Evolutionary conservation across 2,329 filamentous ascomycete genomes (phyloP).

Genomic region (Neodidymelliopsis sp.): DNA sequence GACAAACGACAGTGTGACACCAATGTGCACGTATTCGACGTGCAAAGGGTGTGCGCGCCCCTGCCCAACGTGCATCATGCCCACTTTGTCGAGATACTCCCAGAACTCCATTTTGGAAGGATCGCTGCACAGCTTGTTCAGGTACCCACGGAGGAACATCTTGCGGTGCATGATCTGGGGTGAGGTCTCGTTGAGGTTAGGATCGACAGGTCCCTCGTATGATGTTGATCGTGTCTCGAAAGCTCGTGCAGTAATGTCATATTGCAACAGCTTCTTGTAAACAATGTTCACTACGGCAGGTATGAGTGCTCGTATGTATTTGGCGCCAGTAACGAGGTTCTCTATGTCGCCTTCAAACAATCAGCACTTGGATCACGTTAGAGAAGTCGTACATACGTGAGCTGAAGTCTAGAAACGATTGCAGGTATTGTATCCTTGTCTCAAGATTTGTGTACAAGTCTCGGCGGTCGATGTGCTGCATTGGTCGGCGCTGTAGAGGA

Average conservation of each 20-base stretch:
- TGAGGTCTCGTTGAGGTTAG: conserved; percentile 69
- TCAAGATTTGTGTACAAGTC: conserved; percentile 76
- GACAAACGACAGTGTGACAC: conserved; percentile 74
- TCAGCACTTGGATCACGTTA: not conserved
- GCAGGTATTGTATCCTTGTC: conserved; percentile 73
- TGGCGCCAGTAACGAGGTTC: conserved; percentile 71
- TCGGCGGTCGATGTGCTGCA: conserved; percentile 72
- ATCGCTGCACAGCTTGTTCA: conserved; percentile 77
- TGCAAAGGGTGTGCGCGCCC: conserved; percentile 76
- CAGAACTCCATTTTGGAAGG: conserved; percentile 79
- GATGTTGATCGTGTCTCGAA: conserved; percentile 69
- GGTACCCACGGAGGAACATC: conserved; percentile 78
- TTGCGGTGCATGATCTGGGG: conserved; percentile 80
- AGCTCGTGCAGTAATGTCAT: conserved; percentile 81
- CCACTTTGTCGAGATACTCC: conserved; percentile 85
- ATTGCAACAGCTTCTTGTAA: conserved; percentile 80
- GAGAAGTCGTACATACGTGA: conserved; percentile 60
- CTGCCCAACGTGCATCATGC: conserved; percentile 83
- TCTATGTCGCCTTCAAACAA: conserved; percentile 67
- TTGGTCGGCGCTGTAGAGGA: conserved; percentile 37
- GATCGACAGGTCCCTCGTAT: conserved; percentile 72
- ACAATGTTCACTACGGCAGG: conserved; percentile 85
- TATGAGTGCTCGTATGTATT: conserved; percentile 83
- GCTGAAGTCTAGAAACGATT: conserved; percentile 78
- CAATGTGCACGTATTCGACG: conserved; percentile 82